Percentiles rank a stretch among this genome's conserved stretches.
Evolutionary conservation across 352 stramenopile species (phyloP).

Genomic region (Phytopythium montanum): DNA sequence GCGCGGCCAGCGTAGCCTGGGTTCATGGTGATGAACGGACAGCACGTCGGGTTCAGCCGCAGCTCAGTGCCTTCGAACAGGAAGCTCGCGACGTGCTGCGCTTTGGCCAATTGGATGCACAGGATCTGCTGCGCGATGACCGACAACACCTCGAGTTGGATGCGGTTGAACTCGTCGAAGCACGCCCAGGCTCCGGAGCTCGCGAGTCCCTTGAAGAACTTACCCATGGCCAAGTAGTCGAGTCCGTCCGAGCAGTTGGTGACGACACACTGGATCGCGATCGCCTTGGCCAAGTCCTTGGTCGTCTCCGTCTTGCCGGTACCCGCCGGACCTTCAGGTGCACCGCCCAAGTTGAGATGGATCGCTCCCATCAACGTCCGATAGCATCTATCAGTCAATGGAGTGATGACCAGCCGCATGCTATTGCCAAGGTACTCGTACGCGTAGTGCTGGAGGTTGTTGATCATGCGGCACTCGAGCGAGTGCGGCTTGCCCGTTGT

Average conservation of each 20-base stretch:
- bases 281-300: constrained; percentile 90
- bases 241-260: constrained; percentile 91
- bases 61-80: constrained; percentile 90
- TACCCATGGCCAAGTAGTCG: constrained; percentile 92
- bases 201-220: constrained; percentile 93
- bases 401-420: constrained; percentile 91
- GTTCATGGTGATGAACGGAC: constrained; percentile 94
- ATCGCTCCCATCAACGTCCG: constrained; percentile 90
- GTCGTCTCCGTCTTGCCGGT: constrained; percentile 93
- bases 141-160: constrained; percentile 91
- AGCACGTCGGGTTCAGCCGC: constrained; percentile 87
- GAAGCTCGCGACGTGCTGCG: constrained; percentile 76
- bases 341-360: constrained; percentile 88
- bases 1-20: constrained; percentile 85
- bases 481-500: constrained; percentile 85
- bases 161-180: constrained; percentile 94
- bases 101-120: constrained; percentile 88
- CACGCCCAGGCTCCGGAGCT: constrained; percentile 89
- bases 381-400: constrained; percentile 90
- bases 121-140: constrained; percentile 93
- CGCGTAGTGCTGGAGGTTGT: constrained; percentile 88
- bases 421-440: constrained; percentile 94
- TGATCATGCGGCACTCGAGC: constrained; percentile 91
- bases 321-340: constrained; percentile 86
- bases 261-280: constrained; percentile 92